A percentile compares a stretch with the other conserved stretches of the same genome.
These are phyloP conservation scores for Penicillium malachiteum DNA, from an alignment of 495 filamentous ascomycete species.

Conservation along the genomic window DNA sequence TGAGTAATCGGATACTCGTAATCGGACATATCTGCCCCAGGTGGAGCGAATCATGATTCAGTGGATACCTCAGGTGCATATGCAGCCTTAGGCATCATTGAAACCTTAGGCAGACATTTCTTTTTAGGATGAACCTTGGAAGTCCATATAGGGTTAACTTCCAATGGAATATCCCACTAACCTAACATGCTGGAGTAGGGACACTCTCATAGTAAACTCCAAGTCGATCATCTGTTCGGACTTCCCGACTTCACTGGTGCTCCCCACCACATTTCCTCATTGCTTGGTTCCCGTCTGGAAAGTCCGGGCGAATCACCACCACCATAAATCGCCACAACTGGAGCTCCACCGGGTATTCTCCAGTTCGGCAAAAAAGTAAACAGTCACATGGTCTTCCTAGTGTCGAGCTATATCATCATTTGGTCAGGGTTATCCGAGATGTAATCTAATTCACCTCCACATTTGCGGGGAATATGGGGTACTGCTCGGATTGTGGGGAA, in stretches of 20 bases:
- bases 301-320: conserved; percentile 11
- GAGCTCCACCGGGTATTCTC: neutral
- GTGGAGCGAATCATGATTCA: neutral
- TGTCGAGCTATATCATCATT: neutral
- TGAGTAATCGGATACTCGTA: neutral
- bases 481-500: neutral
- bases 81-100: too few species aligned
- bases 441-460: neutral
- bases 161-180: too few species aligned
- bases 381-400: neutral
- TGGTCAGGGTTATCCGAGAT: neutral
- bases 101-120: too few species aligned
- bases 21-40: too few species aligned
- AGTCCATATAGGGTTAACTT: too few species aligned
- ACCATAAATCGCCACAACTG: neutral
- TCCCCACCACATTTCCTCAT: neutral
- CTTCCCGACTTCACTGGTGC: neutral
- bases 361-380: neutral
- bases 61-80: too few species aligned
- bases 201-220: too few species aligned
- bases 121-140: too few species aligned
- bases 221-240: neutral
- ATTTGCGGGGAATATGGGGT: conserved; percentile 9
- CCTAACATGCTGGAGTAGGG: too few species aligned
- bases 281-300: conserved; percentile 6